phyloP scores from a whole-genome alignment of 2,329 filamentous ascomycete species.

The Penicillium sp. region DNA sequence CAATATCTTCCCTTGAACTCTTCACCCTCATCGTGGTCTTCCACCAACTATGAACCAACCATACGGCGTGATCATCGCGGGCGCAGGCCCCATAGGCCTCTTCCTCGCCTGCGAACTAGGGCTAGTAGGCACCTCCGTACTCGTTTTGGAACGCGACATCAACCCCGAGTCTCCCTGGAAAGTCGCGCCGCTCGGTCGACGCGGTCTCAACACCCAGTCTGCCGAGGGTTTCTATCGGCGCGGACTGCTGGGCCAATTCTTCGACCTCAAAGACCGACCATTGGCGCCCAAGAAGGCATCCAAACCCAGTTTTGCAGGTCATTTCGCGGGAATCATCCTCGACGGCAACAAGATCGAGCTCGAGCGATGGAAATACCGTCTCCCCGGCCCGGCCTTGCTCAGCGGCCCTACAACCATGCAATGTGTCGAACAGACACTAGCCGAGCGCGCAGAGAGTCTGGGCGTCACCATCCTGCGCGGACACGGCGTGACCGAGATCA shows the following conservation, averaged over 20 bases:
- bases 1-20: no score
- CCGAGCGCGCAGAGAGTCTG: conserved; percentile 3
- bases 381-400: no score
- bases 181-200: no score
- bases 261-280: not conserved
- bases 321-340: conserved; percentile 28
- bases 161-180: conserved; percentile 32
- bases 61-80: conserved; percentile 18
- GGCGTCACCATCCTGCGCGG: conserved; percentile 8
- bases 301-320: conserved; percentile 23
- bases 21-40: no score
- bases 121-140: conserved; percentile 32
- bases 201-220: conserved; percentile 37
- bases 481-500: not conserved
- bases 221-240: conserved; percentile 41
- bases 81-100: conserved; percentile 19
- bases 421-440: no score
- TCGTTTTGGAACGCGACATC: conserved; percentile 36
- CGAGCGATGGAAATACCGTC: no score
- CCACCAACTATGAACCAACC: no score
- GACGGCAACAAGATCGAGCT: conserved; percentile 15
- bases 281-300: conserved; percentile 21
- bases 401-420: no score
- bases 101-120: conserved; percentile 36
- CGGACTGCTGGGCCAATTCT: conserved; percentile 32